A percentile compares a stretch with the other conserved stretches of the same genome.
Evolutionary conservation across 75 land plant genomes (phyloP).

Genomic region (Pinus albicaulis): DNA sequence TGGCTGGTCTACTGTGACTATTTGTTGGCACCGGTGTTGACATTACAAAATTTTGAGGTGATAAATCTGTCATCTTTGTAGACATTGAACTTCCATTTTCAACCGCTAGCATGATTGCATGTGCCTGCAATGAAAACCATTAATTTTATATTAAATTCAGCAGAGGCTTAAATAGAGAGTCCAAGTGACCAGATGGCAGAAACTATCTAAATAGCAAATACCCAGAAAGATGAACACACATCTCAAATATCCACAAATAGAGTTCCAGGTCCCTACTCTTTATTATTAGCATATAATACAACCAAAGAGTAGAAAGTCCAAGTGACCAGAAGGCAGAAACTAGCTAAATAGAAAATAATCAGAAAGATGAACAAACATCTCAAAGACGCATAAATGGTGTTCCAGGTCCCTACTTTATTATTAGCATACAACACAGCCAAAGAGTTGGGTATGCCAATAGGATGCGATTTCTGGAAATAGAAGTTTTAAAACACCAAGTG

Average conservation of each 20-base stretch:
- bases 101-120: constrained; percentile 15
- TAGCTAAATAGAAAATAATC: background rate
- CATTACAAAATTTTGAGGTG: constrained; percentile 7
- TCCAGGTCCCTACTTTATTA: background rate
- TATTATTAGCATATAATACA: background rate
- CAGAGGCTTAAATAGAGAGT: background rate
- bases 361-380: background rate
- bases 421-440: too few species aligned
- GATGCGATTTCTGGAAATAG: background rate
- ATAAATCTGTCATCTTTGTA: background rate
- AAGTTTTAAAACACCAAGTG: too few species aligned
- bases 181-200: background rate
- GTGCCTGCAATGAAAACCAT: constrained; percentile 15
- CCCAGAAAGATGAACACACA: background rate
- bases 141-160: background rate
- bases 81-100: constrained; percentile 1
- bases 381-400: background rate
- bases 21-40: constrained; percentile 8
- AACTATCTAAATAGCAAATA: background rate
- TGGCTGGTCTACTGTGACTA: constrained; percentile 4
- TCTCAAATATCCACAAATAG: background rate
- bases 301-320: background rate
- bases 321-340: background rate
- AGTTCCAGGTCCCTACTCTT: background rate
- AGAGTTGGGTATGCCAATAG: background rate